phyloP scores from a whole-genome alignment of 352 stramenopile species.

The Ochromonadaceae sp. region DNA sequence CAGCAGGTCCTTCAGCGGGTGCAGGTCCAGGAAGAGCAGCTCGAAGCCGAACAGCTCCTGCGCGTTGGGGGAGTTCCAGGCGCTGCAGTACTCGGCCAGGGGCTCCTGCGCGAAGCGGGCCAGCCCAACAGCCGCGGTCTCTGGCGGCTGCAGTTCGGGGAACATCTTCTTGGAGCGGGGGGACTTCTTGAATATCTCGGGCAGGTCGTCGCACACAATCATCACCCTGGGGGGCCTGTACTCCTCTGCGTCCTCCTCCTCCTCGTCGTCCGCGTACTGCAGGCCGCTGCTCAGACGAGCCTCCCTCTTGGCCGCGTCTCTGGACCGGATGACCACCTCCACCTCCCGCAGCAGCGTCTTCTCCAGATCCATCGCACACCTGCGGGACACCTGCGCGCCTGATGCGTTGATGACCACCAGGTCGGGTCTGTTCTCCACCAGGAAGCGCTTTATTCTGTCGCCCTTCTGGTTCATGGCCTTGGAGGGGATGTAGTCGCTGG shows the following conservation, averaged over 20 bases:
- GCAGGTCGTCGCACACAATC: conserved; percentile 24
- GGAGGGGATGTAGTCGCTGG: not conserved
- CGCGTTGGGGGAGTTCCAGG: not conserved
- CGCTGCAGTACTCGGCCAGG: conserved; percentile 1
- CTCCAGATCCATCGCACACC: not conserved
- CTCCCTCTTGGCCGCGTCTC: conserved; percentile 14
- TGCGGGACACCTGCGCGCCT: not conserved
- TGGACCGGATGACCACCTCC: not conserved
- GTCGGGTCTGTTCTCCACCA: conserved; percentile 10
- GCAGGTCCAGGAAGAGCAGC: conserved; percentile 17
- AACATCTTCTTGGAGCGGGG: conserved; percentile 27
- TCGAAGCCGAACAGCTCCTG: conserved; percentile 9
- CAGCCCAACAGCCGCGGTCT: conserved; percentile 23
- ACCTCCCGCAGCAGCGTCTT: not conserved
- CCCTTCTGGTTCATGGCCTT: not conserved
- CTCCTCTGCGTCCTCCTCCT: conserved; percentile 3
- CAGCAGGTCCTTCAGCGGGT: conserved; percentile 14
- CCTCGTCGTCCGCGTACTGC: conserved; percentile 17
- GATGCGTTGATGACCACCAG: conserved; percentile 11
- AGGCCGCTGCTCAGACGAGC: not conserved
- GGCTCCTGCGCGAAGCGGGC: conserved; percentile 19
- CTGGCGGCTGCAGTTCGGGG: conserved; percentile 23
- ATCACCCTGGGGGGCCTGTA: not conserved
- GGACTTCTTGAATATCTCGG: conserved; percentile 29
- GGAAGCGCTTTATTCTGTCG: conserved; percentile 18